phyloP scores from a whole-genome alignment of 2,329 filamentous ascomycete species.

The Fonsecaea erecta region DNA sequence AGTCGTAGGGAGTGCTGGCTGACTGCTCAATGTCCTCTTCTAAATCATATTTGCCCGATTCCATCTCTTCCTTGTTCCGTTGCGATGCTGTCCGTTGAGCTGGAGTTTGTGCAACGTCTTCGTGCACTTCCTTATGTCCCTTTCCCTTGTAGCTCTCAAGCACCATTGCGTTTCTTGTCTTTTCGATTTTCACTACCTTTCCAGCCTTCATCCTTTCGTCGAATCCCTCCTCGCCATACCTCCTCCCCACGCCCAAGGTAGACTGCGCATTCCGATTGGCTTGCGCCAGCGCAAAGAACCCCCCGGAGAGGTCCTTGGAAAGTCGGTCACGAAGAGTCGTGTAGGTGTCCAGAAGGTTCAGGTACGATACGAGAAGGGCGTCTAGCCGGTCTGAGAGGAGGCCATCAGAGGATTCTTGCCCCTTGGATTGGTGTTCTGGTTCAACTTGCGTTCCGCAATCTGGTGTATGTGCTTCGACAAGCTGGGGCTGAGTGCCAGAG shows the following conservation, averaged over 20 bases:
- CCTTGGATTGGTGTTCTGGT: background rate
- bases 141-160: slow-evolving; percentile 33
- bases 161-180: background rate
- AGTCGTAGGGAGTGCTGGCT: background rate
- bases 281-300: slow-evolving; percentile 54
- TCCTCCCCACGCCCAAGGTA: slow-evolving; percentile 44
- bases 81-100: background rate
- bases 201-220: slow-evolving; percentile 57
- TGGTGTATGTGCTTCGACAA: background rate
- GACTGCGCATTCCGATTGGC: slow-evolving; percentile 54
- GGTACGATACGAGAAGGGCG: slow-evolving; percentile 36
- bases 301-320: slow-evolving; percentile 39
- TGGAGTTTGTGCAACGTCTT: too few species aligned
- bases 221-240: slow-evolving; percentile 56
- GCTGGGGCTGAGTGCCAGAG: background rate
- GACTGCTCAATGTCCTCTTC: background rate
- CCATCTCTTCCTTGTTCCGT: background rate
- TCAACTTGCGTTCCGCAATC: background rate
- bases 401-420: background rate
- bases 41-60: background rate
- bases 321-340: slow-evolving; percentile 35
- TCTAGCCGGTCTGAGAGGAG: slow-evolving; percentile 31
- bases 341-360: slow-evolving; percentile 38
- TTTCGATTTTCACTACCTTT: slow-evolving; percentile 38
- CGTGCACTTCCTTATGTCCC: slow-evolving; percentile 23